Conservation (phyloP, 495 filamentous ascomycete genomes). For the Hyaloscypha variabilis region DNA sequence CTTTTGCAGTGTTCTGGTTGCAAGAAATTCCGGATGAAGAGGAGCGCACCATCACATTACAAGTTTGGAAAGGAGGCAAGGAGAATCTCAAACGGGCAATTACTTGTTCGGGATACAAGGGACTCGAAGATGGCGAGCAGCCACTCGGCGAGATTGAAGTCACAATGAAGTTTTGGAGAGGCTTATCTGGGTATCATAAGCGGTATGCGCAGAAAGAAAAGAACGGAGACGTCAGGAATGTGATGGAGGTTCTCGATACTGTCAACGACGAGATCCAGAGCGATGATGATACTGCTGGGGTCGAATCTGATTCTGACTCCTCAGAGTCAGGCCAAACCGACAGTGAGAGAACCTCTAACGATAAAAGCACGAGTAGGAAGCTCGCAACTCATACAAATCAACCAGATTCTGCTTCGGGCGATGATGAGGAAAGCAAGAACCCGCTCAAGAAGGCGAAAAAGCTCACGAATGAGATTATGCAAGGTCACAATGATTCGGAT, state of each 20-base stretch:
- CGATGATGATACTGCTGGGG: slow-evolving; percentile 40
- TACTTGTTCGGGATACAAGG: slow-evolving; percentile 39
- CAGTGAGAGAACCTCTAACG: slow-evolving; percentile 24
- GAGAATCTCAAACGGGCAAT: slow-evolving; percentile 45
- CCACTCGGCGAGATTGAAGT: slow-evolving; percentile 59
- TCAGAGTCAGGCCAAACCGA: slow-evolving; percentile 24
- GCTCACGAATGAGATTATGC: slow-evolving; percentile 27
- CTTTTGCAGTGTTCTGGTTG: slow-evolving; percentile 68
- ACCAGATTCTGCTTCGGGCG: slow-evolving; percentile 32
- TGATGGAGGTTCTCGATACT: slow-evolving; percentile 65
- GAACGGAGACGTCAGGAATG: slow-evolving; percentile 51
- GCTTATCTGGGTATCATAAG: slow-evolving; percentile 59
- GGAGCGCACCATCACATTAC: slow-evolving; percentile 51
- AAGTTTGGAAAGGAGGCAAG: slow-evolving; percentile 58
- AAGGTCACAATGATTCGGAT: slow-evolving; percentile 34
- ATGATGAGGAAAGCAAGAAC: slow-evolving; percentile 22
- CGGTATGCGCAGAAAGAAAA: slow-evolving; percentile 47
- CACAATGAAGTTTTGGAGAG: slow-evolving; percentile 56
- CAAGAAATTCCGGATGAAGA: slow-evolving; percentile 67
- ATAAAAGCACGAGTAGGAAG: slow-evolving; percentile 29
- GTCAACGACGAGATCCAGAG: slow-evolving; percentile 55
- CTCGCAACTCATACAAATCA: slow-evolving; percentile 40
- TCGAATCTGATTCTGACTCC: slow-evolving; percentile 23
- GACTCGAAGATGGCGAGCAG: slow-evolving; percentile 44
- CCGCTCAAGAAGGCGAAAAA: slow-evolving; percentile 30